Conservation (phyloP, 1,284 basidiomycete species). For the Athelia psychrophila region DNA sequence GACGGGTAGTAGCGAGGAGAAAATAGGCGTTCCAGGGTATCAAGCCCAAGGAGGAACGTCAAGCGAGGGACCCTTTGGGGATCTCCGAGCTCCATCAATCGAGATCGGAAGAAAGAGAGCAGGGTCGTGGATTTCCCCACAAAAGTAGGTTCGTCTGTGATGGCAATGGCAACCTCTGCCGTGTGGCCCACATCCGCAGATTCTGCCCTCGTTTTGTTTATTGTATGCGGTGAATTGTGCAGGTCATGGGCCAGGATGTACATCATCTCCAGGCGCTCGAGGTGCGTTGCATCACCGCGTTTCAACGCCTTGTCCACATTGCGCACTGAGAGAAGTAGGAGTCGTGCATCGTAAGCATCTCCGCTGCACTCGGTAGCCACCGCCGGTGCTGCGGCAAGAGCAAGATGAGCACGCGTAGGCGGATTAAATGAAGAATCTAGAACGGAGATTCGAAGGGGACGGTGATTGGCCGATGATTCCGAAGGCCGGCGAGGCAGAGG, state of each 20-base stretch:
- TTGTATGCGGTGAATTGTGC: slow-evolving; percentile 6
- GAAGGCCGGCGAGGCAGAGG: slow-evolving; percentile 35
- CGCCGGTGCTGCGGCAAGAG: slow-evolving; percentile 54
- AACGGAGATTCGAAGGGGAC: slow-evolving; percentile 52
- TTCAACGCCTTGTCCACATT: slow-evolving; percentile 88
- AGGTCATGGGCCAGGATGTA: slow-evolving; percentile 56
- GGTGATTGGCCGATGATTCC: slow-evolving; percentile 10
- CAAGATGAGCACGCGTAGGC: slow-evolving; percentile 84
- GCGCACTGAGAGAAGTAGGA: slow-evolving; percentile 83
- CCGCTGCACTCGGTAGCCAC: slow-evolving; percentile 7
- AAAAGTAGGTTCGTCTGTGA: slow-evolving; percentile 89
- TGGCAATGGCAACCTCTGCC: slow-evolving; percentile 72
- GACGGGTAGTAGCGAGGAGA: slow-evolving; percentile 76
- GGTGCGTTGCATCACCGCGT: slow-evolving; percentile 68
- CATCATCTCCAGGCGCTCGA: slow-evolving; percentile 86
- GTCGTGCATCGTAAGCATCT: slow-evolving; percentile 65
- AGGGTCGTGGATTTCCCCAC: slow-evolving; percentile 77
- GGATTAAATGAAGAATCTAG: slow-evolving; percentile 96
- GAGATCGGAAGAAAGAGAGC: slow-evolving; percentile 44
- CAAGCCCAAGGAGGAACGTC: slow-evolving; percentile 79
- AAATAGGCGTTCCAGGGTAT: slow-evolving; percentile 87
- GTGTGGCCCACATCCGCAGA: slow-evolving; percentile 14
- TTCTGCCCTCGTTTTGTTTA: slow-evolving; percentile 5
- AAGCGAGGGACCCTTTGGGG: slow-evolving; percentile 35
- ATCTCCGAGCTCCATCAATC: slow-evolving; percentile 25